Evolutionary conservation across 306 rosid species (phyloP), one percentile per base, ranked within the genome.

Genomic region (Quercus dentata): DNA sequence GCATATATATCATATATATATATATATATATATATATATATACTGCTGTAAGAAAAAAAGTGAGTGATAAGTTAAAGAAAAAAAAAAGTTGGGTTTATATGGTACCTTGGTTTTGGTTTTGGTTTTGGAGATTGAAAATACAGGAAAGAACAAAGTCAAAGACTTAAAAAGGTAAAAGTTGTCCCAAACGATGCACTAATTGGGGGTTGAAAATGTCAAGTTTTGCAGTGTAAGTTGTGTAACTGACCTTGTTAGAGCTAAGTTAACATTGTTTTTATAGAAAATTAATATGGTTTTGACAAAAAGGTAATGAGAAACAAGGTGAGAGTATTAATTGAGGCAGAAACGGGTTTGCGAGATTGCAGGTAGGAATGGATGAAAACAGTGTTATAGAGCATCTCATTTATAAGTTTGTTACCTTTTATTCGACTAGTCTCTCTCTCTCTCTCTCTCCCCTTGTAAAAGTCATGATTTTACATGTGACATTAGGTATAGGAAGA

Each of bases 381-480:
- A 74, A 35, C 56, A 20, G 67, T 3, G 51, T n/a, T 25, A 2
- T 25, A 2, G 49, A 55, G 52, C 57, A 74, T 74, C 77, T 35
- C 77, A 56, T 74, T 54, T 30, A 57, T 56, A 9, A 35, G 68
- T 56, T 55, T 73, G 30, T 74, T 74, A 27, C 77, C 67, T 74
- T 56, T 12, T 56, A 30, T 74, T 33, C 18, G 5, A 74, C 1
- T 12, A 25, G 0, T 65, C 41, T 25, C 25, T 64, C 44, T 64
- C 21, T 7, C 9, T 18, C 25, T 57, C 44, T 64, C 44, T 64
- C 46, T 30, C 49, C 0, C 14, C 51, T 19, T 19, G n/a, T 1
- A 33, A 33, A 67, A 23, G 13, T 67, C 51, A 19, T 14, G 2
- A 17, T 67, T 67, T 67, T 67, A 6, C 71, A 33, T 33, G 71